A percentile compares a stretch with the other conserved stretches of the same genome.
phyloP scores from a whole-genome alignment of 1,139 yeast species.

The Lodderomyces theae region DNA sequence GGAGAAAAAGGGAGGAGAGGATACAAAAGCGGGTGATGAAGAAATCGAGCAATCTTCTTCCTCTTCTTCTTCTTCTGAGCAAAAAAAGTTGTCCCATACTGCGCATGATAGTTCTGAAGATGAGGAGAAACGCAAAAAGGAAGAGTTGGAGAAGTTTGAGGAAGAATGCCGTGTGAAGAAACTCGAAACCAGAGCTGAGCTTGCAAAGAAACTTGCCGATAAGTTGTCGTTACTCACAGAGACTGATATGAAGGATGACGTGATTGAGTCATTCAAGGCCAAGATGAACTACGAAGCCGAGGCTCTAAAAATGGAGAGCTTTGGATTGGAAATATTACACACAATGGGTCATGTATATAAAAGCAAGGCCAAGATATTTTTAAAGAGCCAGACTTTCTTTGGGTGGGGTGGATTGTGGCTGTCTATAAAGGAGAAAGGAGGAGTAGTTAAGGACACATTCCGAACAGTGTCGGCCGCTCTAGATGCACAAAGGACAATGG shows the following conservation, averaged over 20 bases:
- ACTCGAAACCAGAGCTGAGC: conserved; percentile 65
- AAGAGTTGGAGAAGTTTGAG: conserved; percentile 72
- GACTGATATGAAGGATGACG: conserved; percentile 69
- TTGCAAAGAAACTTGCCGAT: conserved; percentile 63
- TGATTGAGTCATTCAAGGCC: conserved; percentile 63
- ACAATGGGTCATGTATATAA: conserved; percentile 78
- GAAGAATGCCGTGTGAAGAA: conserved; percentile 72
- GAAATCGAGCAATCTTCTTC: not conserved
- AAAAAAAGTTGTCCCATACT: conserved; percentile 11
- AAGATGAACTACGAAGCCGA: conserved; percentile 84
- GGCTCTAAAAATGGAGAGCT: conserved; percentile 86
- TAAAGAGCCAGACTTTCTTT: conserved; percentile 65
- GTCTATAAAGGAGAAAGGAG: conserved; percentile 82
- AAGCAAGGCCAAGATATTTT: conserved; percentile 59
- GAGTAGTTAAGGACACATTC: conserved; percentile 80
- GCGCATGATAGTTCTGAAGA: conserved; percentile 20
- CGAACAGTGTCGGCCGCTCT: conserved; percentile 80
- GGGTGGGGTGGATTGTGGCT: conserved; percentile 86
- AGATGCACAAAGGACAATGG: conserved; percentile 88
- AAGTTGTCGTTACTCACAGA: conserved; percentile 79
- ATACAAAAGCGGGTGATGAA: not conserved
- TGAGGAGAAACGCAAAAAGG: conserved; percentile 48
- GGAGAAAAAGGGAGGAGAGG: conserved; percentile 7
- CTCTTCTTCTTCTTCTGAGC: not conserved
- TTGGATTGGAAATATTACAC: conserved; percentile 87